phyloP scores from a whole-genome alignment of 2,329 filamentous ascomycete species.

The Ceratocystis harringtonii region DNA sequence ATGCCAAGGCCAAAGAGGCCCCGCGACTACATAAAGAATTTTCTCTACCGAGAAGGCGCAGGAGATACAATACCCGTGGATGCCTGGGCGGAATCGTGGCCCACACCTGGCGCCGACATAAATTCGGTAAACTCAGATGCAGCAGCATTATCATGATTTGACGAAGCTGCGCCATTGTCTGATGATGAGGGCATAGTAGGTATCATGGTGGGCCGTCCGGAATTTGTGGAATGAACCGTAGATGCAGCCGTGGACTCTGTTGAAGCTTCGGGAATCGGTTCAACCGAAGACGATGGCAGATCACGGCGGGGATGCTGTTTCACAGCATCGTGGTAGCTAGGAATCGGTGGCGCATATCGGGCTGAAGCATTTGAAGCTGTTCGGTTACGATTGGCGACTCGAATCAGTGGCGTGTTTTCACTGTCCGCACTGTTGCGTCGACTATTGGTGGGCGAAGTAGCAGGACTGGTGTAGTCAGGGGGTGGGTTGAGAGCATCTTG shows the following conservation, averaged over 20 bases:
- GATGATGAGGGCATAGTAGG: neutral
- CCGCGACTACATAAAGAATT: neutral
- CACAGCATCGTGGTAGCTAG: conserved; percentile 67
- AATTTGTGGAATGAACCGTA: neutral
- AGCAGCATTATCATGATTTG: neutral
- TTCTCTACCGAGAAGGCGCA: neutral
- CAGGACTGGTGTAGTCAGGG: conserved; percentile 56
- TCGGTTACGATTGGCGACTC: conserved; percentile 35
- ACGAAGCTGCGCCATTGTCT: neutral
- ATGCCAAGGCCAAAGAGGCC: neutral
- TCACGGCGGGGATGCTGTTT: conserved; percentile 28
- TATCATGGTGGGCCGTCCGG: neutral
- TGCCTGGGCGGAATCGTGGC: neutral
- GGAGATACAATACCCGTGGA: neutral
- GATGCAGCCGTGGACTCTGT: neutral
- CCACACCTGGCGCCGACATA: conserved; percentile 1
- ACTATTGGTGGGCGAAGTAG: conserved; percentile 41
- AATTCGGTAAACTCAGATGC: conserved; percentile 14
- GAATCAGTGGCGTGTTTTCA: conserved; percentile 39
- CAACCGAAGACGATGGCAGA: neutral
- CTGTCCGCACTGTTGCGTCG: conserved; percentile 43
- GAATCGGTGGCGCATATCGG: conserved; percentile 50
- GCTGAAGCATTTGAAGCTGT: conserved; percentile 34
- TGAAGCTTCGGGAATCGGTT: conserved; percentile 11
- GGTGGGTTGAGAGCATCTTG: conserved; percentile 47